Percentiles rank a stretch among this genome's conserved stretches.
Conservation (phyloP, 148 eudicot genomes). For the Cornus controversa region DNA sequence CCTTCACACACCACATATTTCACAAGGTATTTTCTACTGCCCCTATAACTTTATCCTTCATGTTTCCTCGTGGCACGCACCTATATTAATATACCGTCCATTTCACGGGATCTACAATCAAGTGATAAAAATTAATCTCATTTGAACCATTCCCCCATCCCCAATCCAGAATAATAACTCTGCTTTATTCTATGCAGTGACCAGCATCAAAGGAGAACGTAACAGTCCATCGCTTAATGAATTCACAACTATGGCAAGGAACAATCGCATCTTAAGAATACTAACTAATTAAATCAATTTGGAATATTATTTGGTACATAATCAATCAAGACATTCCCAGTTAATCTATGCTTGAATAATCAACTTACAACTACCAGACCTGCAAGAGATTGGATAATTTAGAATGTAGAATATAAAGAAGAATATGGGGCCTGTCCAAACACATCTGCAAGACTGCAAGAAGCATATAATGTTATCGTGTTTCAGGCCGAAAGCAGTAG, state of each 20-base stretch:
- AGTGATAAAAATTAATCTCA: background rate
- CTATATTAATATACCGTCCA: background rate
- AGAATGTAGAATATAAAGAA: background rate
- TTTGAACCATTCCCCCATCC: background rate
- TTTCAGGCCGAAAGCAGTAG: background rate
- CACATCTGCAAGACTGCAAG: background rate
- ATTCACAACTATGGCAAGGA: background rate
- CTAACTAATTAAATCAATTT: background rate
- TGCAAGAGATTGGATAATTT: background rate
- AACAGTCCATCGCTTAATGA: background rate
- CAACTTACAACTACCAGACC: background rate
- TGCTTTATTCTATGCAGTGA: background rate
- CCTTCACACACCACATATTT: constrained; percentile 2
- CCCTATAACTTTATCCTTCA: background rate
- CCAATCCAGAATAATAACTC: background rate
- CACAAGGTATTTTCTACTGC: background rate
- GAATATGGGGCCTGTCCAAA: background rate
- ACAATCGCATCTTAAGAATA: background rate
- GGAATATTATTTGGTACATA: background rate
- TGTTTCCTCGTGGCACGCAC: background rate
- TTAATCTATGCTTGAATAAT: background rate
- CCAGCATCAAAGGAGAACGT: background rate
- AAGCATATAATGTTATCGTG: background rate
- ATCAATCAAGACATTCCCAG: constrained; percentile 4
- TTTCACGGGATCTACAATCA: background rate